Conservation (phyloP, 768 basidiomycete species). For the Termitomyces sp. region DNA sequence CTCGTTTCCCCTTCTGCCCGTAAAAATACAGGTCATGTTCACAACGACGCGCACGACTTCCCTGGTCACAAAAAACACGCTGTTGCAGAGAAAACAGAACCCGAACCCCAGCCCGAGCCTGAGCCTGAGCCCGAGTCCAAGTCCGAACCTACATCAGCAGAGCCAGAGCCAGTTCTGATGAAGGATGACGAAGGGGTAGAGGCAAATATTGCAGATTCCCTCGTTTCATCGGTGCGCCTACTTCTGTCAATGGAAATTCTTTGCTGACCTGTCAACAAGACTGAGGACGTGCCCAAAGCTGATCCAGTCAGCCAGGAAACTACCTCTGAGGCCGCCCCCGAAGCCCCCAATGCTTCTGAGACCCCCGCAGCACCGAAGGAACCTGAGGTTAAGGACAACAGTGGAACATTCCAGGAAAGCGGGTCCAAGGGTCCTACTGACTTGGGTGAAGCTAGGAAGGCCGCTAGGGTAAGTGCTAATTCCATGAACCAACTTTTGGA, state of each 20-base stretch:
- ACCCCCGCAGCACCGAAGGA: neutral
- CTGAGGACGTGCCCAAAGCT: slow-evolving; percentile 13
- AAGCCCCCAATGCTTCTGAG: neutral
- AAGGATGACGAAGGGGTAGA: slow-evolving; percentile 35
- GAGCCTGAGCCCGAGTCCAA: neutral
- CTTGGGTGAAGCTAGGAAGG: slow-evolving; percentile 17
- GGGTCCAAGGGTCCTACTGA: slow-evolving; percentile 19
- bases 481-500: neutral
- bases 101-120: slow-evolving; percentile 13
- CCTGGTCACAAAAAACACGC: slow-evolving; percentile 16
- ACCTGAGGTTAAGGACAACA: slow-evolving; percentile 2
- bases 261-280: neutral
- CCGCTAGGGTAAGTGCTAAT: slow-evolving; percentile 18
- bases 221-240: slow-evolving; percentile 19
- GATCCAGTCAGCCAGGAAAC: slow-evolving; percentile 2
- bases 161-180: slow-evolving; percentile 20
- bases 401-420: slow-evolving; percentile 16
- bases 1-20: slow-evolving; percentile 34
- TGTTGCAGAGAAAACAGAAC: neutral
- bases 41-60: slow-evolving; percentile 30
- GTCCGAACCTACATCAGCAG: slow-evolving; percentile 2
- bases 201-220: slow-evolving; percentile 28
- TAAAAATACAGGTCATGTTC: slow-evolving; percentile 24
- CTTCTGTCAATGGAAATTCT: neutral
- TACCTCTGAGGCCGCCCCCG: neutral